phyloP scores from a whole-genome alignment of 257 asterid species.

The Primulina tabacum region DNA sequence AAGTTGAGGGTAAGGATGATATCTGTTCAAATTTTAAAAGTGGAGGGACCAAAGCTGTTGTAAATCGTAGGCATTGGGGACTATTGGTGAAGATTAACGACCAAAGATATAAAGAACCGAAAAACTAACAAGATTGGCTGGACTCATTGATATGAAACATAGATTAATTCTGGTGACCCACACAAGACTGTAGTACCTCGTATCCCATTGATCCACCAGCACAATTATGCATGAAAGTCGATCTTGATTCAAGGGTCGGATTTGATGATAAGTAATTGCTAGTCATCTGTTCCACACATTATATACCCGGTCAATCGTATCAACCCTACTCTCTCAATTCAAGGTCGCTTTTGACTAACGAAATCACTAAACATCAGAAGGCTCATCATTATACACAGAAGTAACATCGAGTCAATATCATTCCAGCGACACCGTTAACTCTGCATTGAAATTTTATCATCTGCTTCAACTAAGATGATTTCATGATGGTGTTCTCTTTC shows the following conservation, averaged over 20 bases:
- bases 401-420: neutral
- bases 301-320: too few species aligned
- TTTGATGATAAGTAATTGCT: neutral
- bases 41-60: too few species aligned
- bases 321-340: neutral
- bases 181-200: too few species aligned
- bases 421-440: neutral
- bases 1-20: too few species aligned
- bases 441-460: neutral
- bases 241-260: neutral
- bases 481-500: neutral
- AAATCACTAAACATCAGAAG: neutral
- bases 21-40: too few species aligned
- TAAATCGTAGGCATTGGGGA: too few species aligned
- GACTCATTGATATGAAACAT: too few species aligned
- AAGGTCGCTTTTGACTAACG: neutral
- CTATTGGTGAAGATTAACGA: neutral
- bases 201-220: too few species aligned
- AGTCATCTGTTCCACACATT: neutral
- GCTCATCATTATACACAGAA: neutral
- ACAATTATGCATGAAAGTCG: neutral
- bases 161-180: too few species aligned
- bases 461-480: neutral
- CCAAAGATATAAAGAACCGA: neutral
- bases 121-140: neutral